A percentile compares a stretch with the other conserved stretches of the same genome.
phyloP scores from a whole-genome alignment of 345 rosid genomes.

The Hibiscus tridactylites region DNA sequence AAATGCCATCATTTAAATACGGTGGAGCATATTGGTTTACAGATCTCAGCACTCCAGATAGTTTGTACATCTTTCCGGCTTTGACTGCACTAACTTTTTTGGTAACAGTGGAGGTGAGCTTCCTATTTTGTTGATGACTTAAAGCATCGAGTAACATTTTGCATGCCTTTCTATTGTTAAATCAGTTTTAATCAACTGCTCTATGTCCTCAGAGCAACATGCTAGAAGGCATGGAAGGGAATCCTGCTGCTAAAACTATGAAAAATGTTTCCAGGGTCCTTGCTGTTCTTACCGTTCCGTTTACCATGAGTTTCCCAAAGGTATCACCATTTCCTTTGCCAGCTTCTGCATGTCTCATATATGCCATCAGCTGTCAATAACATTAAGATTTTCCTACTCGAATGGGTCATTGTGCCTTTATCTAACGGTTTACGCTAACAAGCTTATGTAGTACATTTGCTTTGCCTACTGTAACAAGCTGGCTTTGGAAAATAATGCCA shows the following conservation, averaged over 20 bases:
- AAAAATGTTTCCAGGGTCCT: conserved; percentile 52
- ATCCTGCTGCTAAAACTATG: conserved; percentile 43
- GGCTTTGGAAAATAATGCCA: not conserved
- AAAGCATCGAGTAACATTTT: not conserved
- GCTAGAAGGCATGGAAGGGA: conserved; percentile 93
- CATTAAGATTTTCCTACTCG: not conserved
- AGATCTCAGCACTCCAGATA: conserved; percentile 70
- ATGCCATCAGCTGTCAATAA: not conserved
- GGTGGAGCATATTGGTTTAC: conserved; percentile 85
- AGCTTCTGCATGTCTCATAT: not conserved
- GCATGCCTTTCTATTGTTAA: not conserved
- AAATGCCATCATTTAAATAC: conserved; percentile 70
- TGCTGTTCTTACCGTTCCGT: conserved; percentile 59
- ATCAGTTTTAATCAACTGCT: not conserved
- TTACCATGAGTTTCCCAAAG: conserved; percentile 73
- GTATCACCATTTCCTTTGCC: conserved; percentile 17
- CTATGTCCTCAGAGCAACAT: conserved; percentile 41
- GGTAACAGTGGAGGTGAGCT: conserved; percentile 76
- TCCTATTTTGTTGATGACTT: not conserved
- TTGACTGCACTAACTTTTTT: conserved; percentile 56
- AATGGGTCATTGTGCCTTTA: not conserved
- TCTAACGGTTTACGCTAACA: not conserved
- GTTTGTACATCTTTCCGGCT: conserved; percentile 55
- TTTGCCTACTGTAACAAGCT: not conserved
- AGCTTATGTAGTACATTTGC: not conserved